Percentiles rank a stretch among this genome's conserved stretches.
Conservation (phyloP, 106 monocot species). For the Allium fistulosum region DNA sequence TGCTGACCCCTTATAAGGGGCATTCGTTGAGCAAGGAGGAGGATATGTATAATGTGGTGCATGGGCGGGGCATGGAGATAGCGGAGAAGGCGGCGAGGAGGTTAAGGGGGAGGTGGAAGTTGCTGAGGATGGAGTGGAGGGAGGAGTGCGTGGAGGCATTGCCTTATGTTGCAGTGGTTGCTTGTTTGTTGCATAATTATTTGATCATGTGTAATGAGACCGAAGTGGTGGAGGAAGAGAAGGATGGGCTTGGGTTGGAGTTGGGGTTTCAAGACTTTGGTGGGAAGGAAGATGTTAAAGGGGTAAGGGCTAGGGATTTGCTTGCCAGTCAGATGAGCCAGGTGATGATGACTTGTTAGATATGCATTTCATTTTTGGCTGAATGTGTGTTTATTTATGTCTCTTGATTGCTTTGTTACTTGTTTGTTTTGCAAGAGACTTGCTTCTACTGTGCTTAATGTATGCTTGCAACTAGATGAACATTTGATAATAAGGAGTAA, state of each 20-base stretch:
- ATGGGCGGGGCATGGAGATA: conserved; percentile 51
- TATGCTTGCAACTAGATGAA: too few species aligned
- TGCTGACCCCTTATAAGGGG: conserved; percentile 54
- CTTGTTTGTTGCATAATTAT: conserved; percentile 84
- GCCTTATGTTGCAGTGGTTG: conserved; percentile 50
- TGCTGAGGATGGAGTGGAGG: conserved; percentile 54
- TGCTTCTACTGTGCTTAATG: too few species aligned
- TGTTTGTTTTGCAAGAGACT: too few species aligned
- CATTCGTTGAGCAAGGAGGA: background rate
- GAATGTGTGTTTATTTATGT: too few species aligned
- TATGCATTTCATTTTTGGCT: too few species aligned
- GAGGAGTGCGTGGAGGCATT: conserved; percentile 56
- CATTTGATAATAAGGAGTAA: too few species aligned
- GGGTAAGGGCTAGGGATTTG: conserved; percentile 41
- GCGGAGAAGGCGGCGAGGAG: conserved; percentile 29
- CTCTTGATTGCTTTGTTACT: too few species aligned
- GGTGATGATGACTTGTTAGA: conserved; percentile 14
- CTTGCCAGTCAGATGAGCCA: conserved; percentile 45
- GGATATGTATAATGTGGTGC: conserved; percentile 48
- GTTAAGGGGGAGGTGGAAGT: conserved; percentile 49
- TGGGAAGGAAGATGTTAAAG: conserved; percentile 43
- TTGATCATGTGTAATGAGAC: conserved; percentile 61
- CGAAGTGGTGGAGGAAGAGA: conserved; percentile 13
- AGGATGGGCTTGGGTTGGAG: background rate
- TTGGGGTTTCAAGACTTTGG: conserved; percentile 12